Evolutionary conservation across 2,329 filamentous ascomycete genomes (phyloP).

Genomic region (Aspergillus quadrilineatus): DNA sequence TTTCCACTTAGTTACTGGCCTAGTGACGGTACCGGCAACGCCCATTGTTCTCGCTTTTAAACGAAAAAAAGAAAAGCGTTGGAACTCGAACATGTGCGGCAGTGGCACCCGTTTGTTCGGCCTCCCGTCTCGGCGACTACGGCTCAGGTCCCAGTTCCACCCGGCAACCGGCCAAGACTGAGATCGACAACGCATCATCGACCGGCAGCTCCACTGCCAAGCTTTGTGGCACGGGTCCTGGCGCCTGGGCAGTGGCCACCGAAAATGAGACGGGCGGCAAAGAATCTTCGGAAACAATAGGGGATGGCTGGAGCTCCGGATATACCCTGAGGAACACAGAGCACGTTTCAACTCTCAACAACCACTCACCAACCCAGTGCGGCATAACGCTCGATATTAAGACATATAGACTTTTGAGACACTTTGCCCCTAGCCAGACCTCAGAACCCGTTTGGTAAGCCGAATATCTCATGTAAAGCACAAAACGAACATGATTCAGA

Average conservation of each 20-base stretch:
- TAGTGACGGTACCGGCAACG: constrained; percentile 7
- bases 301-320: neutral
- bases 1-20: neutral
- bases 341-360: neutral
- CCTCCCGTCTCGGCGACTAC: constrained; percentile 10
- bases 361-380: neutral
- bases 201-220: constrained; percentile 32
- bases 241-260: constrained; percentile 20
- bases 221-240: constrained; percentile 22
- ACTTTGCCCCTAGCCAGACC: neutral
- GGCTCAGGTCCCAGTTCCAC: constrained; percentile 6
- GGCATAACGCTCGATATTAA: too few relatives aligned
- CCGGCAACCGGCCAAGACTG: constrained; percentile 24
- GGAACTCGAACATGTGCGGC: constrained; percentile 15
- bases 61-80: neutral
- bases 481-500: neutral
- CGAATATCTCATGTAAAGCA: neutral
- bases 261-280: constrained; percentile 9
- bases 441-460: neutral
- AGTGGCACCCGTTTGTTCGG: neutral
- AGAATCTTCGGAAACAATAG: neutral
- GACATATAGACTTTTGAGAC: too few relatives aligned
- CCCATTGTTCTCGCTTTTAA: constrained; percentile 1
- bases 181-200: constrained; percentile 33
- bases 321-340: neutral